These are phyloP conservation scores for Blakeslea trispora DNA, from an alignment of 371 early-diverging fungal genomes.

Conservation along the genomic window DNA sequence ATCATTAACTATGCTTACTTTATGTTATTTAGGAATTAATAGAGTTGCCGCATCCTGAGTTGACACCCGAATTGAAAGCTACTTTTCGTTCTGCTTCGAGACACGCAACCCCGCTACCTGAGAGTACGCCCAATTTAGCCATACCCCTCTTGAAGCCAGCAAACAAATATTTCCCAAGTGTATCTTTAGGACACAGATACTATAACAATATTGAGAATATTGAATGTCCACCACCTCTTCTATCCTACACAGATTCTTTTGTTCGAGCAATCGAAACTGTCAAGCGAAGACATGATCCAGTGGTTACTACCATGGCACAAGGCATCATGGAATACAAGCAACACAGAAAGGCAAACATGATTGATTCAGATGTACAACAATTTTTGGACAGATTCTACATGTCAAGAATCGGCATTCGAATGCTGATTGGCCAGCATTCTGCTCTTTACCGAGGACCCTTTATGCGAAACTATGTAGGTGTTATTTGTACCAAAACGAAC, in stretches of 20 bases:
- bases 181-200: slow-evolving; percentile 51
- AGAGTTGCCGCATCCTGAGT: slow-evolving; percentile 69
- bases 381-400: slow-evolving; percentile 97
- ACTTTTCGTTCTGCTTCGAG: slow-evolving; percentile 26
- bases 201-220: slow-evolving; percentile 62
- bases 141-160: slow-evolving; percentile 16
- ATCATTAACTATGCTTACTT: not conserved
- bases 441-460: slow-evolving; percentile 70
- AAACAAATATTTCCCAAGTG: slow-evolving; percentile 14
- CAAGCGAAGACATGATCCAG: slow-evolving; percentile 93
- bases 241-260: slow-evolving; percentile 80
- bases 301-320: slow-evolving; percentile 91
- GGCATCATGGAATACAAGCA: slow-evolving; percentile 93
- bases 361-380: slow-evolving; percentile 85
- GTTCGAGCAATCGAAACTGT: slow-evolving; percentile 85
- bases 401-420: slow-evolving; percentile 96
- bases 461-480: slow-evolving; percentile 86
- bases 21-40: slow-evolving; percentile 61
- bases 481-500: slow-evolving; percentile 92
- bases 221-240: slow-evolving; percentile 71
- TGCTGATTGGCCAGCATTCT: slow-evolving; percentile 88
- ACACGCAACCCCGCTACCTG: slow-evolving; percentile 32
- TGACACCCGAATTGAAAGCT: slow-evolving; percentile 41
- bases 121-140: slow-evolving; percentile 67
- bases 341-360: slow-evolving; percentile 49